Base-by-base conservation (phyloP, 106 monocot genomes). In the Acorus calamus region DNA sequence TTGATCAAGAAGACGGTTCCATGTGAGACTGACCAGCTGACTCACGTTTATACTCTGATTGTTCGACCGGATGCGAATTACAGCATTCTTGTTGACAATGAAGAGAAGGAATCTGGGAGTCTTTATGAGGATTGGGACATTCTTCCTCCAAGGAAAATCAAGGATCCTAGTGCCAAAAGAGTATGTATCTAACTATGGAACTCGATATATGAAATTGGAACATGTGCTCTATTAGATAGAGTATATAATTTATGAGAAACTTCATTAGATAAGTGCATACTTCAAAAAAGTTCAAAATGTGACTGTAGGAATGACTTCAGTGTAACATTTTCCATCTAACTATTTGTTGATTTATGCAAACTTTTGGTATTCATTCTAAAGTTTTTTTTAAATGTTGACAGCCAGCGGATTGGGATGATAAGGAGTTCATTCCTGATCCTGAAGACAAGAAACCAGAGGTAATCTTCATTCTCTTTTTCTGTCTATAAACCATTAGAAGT, bases 361-460 rank as follows among this genome's bases (percentile, higher is more conserved):
- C 28, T 28, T 28, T 28, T 28, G 0, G 0, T 28, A 28, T 28
- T 28, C 28, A 28, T 28, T 28, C 28, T 28, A 28, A 28, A 28
- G 28, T 28, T 28, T 28, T 28, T 28, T 28, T 28, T 28, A 28
- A 28, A 28, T 28, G 28, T 55, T 4, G 49, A 7, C 79, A 86
- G 86, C 86, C 86, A 56, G 79, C 79, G 71, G 86, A 86, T 50
- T 86, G 86, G 86, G 86, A 86, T 53, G 86, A 86, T 52, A 57
- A 53, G 12, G 82, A 86, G 59, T 82, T 62, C 42, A 82, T 86
- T 67, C 81, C 78, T 8, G 86, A 86, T 50, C 79, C 76, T 4
- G 81, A 86, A 66, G 86, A 86, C 66, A 71, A 62, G 7, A 86
- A 86, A 60, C 86, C 86, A 12, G 86, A 86, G 86, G 86, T 86